Base-by-base conservation (phyloP, 164 flowering plant genomes). In the Hamamelis virginiana region DNA sequence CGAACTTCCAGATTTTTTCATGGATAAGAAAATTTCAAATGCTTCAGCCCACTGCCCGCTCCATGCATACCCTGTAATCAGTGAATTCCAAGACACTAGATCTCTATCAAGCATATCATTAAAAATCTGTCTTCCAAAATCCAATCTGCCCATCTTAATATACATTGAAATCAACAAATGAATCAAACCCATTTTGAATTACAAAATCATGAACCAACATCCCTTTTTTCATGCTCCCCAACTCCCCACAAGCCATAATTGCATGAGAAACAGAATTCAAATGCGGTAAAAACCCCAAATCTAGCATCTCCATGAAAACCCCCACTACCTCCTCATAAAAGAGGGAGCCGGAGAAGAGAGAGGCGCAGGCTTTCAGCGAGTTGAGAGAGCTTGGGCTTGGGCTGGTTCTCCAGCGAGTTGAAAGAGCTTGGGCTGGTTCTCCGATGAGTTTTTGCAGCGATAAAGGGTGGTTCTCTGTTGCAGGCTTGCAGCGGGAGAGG, bases 21-120 rank as follows among this genome's bases (percentile, higher is more conserved):
- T 74, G 62, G 56, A 48, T 22, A 60, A 64, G 57, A 72, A 81
- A 45, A 81, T 38, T 16, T 66, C 62, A 68, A 77, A 77, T 44
- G 68, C 77, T 77, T 77, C 72, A 27, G 18, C 13, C 71, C 79
- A 74, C 62, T 75, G 28, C 26, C 73, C 76, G 68, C 47, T 72
- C 44, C 70, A 73, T 8, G 80, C 78, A 77, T 76, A 77, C 38
- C 79, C 80, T 5, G 75, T 63, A 15, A 81, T 76, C 71, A 81
- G 27, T 14, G 77, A 64, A 75, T 79, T 81, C 82, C 85, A 81
- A 25, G 85, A 76, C 57, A 79, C 80, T 38, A 77, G 1, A 81
- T 81, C 85, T 62, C 68, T 79, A 59, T 56, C 19, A 47, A 19
- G 41, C 75, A 77, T 76, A 22, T 75, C 70, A 67, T 77, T 47